Percentiles rank a stretch among this genome's conserved stretches.
Conservation (phyloP, 768 basidiomycete genomes). For the Phylloporus sp. region DNA sequence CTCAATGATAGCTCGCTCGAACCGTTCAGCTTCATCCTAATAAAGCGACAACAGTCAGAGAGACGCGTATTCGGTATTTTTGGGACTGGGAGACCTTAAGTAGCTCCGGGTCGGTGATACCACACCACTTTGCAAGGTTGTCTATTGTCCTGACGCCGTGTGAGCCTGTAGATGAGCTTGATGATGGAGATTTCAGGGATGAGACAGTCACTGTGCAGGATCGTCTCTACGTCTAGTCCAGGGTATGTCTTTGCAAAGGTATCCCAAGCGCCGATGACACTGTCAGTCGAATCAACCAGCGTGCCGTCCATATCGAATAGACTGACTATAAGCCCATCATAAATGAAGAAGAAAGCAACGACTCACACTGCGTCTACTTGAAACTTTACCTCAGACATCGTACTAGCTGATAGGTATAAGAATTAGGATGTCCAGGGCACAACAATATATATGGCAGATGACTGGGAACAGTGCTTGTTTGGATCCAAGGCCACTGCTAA, state of each 20-base stretch:
- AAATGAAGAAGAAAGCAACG: neutral
- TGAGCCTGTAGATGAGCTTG: slow-evolving; percentile 42
- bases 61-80: neutral
- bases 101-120: slow-evolving; percentile 60
- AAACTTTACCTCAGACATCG: slow-evolving; percentile 33
- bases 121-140: slow-evolving; percentile 70
- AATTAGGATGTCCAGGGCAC: neutral
- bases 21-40: slow-evolving; percentile 69
- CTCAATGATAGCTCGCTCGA: slow-evolving; percentile 76
- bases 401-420: slow-evolving; percentile 12
- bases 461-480: slow-evolving; percentile 39
- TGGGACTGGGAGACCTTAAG: slow-evolving; percentile 50
- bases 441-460: neutral
- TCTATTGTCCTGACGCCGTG: slow-evolving; percentile 86
- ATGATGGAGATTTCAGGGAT: neutral
- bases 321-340: slow-evolving; percentile 32
- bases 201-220: slow-evolving; percentile 54
- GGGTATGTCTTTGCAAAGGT: slow-evolving; percentile 71
- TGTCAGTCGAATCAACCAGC: slow-evolving; percentile 76
- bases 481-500: slow-evolving; percentile 36
- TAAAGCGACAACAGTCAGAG: slow-evolving; percentile 4
- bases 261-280: slow-evolving; percentile 81
- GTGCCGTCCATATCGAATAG: slow-evolving; percentile 86
- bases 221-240: slow-evolving; percentile 53
- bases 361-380: slow-evolving; percentile 41